phyloP scores from a whole-genome alignment of 2,329 filamentous ascomycete genomes.

The Aspergillus candidus region DNA sequence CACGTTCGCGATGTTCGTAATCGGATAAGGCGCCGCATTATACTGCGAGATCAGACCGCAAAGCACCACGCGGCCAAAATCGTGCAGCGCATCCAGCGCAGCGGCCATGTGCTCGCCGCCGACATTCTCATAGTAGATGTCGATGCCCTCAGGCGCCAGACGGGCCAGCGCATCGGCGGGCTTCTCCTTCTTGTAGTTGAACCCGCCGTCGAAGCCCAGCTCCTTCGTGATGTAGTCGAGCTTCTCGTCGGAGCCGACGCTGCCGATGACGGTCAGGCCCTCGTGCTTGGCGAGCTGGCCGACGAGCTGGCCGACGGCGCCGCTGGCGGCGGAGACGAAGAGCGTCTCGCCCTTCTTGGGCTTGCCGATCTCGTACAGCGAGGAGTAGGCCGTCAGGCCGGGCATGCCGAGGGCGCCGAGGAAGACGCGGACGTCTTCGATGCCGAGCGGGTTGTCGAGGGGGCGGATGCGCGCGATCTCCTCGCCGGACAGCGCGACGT shows the following conservation, averaged over 20 bases:
- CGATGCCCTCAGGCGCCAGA: slow-evolving; percentile 69
- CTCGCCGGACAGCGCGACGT: slow-evolving; percentile 52
- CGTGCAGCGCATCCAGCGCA: slow-evolving; percentile 58
- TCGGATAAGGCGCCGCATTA: slow-evolving; percentile 62
- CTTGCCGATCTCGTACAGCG: slow-evolving; percentile 67
- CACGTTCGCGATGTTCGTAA: slow-evolving; percentile 60
- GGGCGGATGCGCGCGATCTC: slow-evolving; percentile 43
- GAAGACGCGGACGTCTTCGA: slow-evolving; percentile 52
- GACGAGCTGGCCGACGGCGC: slow-evolving; percentile 76
- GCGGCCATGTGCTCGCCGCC: slow-evolving; percentile 69
- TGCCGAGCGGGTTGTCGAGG: slow-evolving; percentile 59
- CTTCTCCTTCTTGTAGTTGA: slow-evolving; percentile 84
- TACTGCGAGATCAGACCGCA: slow-evolving; percentile 72
- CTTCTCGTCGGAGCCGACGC: slow-evolving; percentile 74
- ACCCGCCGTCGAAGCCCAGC: slow-evolving; percentile 65
- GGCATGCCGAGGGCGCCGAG: slow-evolving; percentile 73
- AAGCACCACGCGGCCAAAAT: slow-evolving; percentile 58
- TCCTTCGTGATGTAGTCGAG: slow-evolving; percentile 66
- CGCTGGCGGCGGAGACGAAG: slow-evolving; percentile 72
- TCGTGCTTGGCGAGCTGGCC: slow-evolving; percentile 79
- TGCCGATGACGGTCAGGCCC: slow-evolving; percentile 72
- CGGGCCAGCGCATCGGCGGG: slow-evolving; percentile 61
- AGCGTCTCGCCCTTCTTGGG: slow-evolving; percentile 75
- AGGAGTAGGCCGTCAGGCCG: slow-evolving; percentile 68
- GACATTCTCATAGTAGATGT: slow-evolving; percentile 80